Conservation (phyloP, 2,329 filamentous ascomycete species). For the Cordyceps cicadae region DNA sequence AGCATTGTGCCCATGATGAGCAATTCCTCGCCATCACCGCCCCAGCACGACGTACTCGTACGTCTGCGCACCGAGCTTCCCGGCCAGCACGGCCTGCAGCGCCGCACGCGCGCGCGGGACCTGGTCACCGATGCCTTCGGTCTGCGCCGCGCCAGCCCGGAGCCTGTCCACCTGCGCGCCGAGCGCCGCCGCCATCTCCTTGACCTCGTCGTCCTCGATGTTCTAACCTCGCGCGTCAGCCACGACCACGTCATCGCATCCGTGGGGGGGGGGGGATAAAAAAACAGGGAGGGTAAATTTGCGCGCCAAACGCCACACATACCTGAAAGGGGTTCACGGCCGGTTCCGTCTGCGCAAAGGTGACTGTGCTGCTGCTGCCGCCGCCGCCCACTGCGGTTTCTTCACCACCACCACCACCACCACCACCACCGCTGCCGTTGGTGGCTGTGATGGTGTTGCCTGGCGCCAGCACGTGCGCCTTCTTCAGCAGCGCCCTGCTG, state of each 20-base stretch:
- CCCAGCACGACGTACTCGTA: constrained; percentile 43
- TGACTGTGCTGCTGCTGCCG: constrained; percentile 10
- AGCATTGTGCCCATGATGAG: background rate
- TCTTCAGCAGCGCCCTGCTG: constrained; percentile 41
- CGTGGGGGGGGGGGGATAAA: no score
- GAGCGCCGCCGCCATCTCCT: constrained; percentile 39
- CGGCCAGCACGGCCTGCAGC: constrained; percentile 39
- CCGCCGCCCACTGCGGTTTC: constrained; percentile 3
- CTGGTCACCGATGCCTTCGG: constrained; percentile 42
- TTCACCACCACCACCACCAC: background rate
- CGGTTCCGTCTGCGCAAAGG: constrained; percentile 13
- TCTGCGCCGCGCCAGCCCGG: constrained; percentile 43
- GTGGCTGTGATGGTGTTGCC: constrained; percentile 19
- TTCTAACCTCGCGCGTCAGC: constrained; percentile 22
- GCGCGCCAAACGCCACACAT: background rate
- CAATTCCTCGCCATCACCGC: constrained; percentile 11
- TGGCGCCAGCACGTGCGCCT: constrained; percentile 43
- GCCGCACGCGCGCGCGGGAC: constrained; percentile 40
- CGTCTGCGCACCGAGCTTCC: constrained; percentile 34
- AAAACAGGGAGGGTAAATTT: no score
- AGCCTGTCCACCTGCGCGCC: constrained; percentile 50
- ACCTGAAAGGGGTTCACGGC: constrained; percentile 23
- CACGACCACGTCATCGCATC: background rate
- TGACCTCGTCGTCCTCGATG: constrained; percentile 34
- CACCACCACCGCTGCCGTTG: constrained; percentile 2